Base-by-base conservation (phyloP, 192 early-diverging fungal genomes). In the Coemansia umbellata region DNA sequence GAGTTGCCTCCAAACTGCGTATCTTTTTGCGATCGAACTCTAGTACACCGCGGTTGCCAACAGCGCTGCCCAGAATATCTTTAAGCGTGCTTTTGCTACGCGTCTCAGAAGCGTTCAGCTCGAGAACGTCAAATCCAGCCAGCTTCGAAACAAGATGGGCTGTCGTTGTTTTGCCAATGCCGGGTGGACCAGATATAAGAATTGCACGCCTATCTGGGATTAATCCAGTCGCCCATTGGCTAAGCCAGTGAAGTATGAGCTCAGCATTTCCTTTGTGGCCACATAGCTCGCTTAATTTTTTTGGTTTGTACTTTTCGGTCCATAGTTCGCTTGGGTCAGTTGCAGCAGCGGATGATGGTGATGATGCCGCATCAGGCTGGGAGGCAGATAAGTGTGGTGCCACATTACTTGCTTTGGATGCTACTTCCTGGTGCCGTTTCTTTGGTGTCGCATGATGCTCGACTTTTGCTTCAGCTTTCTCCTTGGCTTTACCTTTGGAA, bases 31-130 rank as follows among this genome's bases (percentile, higher is more conserved):
- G 53, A 51, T 76, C 68, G 58, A 80, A 86, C 50, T 84, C 83
- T 2, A 77, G 69, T 67, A 87, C 49, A 45, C 82, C 78, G 59
- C 78, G 81, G 61, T 85, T 85, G 53, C 81, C 76, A 7, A 82
- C 58, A 26, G 79, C 61, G 32, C 78, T 77, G 21, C 79, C 67
- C 51, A 83, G 60, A 19, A 67, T 52, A 30, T 58, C 64, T 39
- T 91, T 85, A n/a, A 99, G 74, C 8, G 84, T 58, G 35, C 84
- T 93, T 61, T 95, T 95, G 80, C 80, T 94, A 33, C 97, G 84
- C 5, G 85, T 84, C 66, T 99, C 97, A 61, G 93, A 96, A 18
- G 97, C 97, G 63, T 99, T 99, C 40, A 96, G 93, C 78, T 99
- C 97, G 5, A 94, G 66, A 9, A 87, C 79, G 7, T 90, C 85